phyloP scores from a whole-genome alignment of 2,329 filamentous ascomycete genomes.

The Chrysosporium queenslandicum region DNA sequence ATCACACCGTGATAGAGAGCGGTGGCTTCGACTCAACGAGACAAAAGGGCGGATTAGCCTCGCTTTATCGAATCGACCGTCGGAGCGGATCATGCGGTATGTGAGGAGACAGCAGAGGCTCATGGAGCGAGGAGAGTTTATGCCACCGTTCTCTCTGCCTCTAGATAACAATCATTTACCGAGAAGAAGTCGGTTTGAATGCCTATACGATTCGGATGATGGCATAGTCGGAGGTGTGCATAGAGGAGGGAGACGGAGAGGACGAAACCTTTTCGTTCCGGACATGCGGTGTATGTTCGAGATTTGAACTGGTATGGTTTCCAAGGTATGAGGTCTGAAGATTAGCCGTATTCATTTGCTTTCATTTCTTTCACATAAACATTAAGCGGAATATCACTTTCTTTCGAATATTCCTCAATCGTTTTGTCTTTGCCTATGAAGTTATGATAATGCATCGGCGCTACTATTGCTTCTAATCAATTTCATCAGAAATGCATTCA shows the following conservation, averaged over 20 bases:
- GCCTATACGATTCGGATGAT: constrained; percentile 1
- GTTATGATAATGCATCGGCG: too few species aligned
- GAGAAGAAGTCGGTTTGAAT: background rate
- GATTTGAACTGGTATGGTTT: background rate
- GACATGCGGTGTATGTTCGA: background rate
- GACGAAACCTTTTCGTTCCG: background rate
- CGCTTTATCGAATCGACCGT: background rate
- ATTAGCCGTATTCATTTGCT: background rate
- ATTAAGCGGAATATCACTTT: too few species aligned
- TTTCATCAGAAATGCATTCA: background rate
- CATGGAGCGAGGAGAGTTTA: background rate
- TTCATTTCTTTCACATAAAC: background rate
- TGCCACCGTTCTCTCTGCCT: background rate
- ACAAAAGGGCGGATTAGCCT: background rate
- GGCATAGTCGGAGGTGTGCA: background rate
- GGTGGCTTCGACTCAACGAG: background rate
- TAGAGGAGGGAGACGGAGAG: background rate
- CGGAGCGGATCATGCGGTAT: constrained; percentile 2
- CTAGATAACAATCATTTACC: background rate
- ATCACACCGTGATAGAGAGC: background rate
- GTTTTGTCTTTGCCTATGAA: too few species aligned
- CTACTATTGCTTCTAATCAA: background rate
- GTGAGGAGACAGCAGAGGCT: background rate
- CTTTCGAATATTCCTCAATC: background rate
- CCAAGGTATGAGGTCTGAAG: background rate